Conservation (phyloP, 116 monocot genomes). For the Trichopus zeylanicus region DNA sequence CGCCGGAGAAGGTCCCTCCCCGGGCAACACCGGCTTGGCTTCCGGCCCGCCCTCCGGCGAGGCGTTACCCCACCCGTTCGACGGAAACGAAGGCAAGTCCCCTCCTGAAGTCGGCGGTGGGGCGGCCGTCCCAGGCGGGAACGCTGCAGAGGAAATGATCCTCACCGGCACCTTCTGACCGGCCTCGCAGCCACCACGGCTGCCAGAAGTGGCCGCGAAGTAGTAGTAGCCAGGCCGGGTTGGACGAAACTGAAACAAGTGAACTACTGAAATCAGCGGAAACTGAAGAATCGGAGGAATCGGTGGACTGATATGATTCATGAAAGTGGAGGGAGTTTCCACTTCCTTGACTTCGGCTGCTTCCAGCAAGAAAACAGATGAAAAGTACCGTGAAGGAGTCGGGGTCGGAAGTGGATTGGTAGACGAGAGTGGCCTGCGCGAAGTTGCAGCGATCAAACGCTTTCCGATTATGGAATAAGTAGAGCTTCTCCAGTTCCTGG, state of each 20-base stretch:
- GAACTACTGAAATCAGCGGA: neutral
- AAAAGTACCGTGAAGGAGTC: slow-evolving; percentile 4
- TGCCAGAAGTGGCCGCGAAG: slow-evolving; percentile 17
- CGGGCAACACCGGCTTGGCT: neutral
- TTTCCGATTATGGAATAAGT: slow-evolving; percentile 15
- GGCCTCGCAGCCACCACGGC: neutral
- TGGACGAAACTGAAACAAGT: slow-evolving; percentile 21
- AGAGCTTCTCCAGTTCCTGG: slow-evolving; percentile 10
- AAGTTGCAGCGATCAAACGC: slow-evolving; percentile 18
- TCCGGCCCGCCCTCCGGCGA: too few relatives aligned
- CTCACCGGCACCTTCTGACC: slow-evolving; percentile 10
- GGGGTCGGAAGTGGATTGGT: neutral
- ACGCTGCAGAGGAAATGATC: slow-evolving; percentile 5
- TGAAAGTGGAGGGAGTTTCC: neutral
- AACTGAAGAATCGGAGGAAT: too few relatives aligned
- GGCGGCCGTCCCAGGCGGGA: neutral
- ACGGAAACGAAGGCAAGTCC: slow-evolving; percentile 8
- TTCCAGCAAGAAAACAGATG: neutral
- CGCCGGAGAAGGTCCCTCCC: slow-evolving; percentile 6
- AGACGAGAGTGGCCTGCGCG: slow-evolving; percentile 12
- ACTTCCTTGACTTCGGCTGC: slow-evolving; percentile 9
- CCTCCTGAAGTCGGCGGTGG: slow-evolving; percentile 40
- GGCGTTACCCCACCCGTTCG: slow-evolving; percentile 2
- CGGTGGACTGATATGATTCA: neutral
- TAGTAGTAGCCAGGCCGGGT: slow-evolving; percentile 17